Evolutionary conservation across 331 rosid species (phyloP), one percentile per base, ranked within the genome.

Genomic region (Acacia concinna): DNA sequence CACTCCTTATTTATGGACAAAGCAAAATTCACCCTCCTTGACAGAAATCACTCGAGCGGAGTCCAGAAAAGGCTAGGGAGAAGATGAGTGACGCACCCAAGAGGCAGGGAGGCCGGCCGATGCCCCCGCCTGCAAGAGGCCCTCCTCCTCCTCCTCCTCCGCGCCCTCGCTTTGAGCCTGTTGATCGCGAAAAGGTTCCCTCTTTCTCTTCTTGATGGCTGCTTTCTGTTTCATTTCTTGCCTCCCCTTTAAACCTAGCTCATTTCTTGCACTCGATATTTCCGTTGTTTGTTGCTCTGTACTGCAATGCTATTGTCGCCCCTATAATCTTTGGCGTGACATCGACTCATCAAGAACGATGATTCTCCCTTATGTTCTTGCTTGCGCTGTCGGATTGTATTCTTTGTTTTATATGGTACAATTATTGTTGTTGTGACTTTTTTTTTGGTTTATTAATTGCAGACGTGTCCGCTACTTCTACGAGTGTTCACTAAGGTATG

Each of bases 121-220:
- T 73, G 27, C 84, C 84, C 13, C 86, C 85, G 31, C 87, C 91
- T 1, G 81, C 83, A 11, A 78, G 89, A 67, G 63, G 63, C 63
- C 63, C 63, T 7, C 59, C 68, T 17, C 89, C 79, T 9, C 87
- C 83, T 4, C 91, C 87, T 0, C 82, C 74, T 1, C 71, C 82
- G n/a, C 91, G 87, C 31, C 87, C 91, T 65, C 91, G 89, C 18
- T 67, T 84, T 51, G 94, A 88, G 41, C 93, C 97, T 74, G 94
- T 92, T 44, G 97, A 92, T 87, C 93, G 97, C 68, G 96, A 92
- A 86, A 94, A 91, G 97, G 97, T 89, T 10, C 37, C 18, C 34
- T 44, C 59, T 43, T 13, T 71, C 35, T 71, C 25, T 25, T 21
- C 28, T 8, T 21, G 28, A 52, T 52, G 28, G 5, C 13, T 21